Evolutionary conservation across 345 rosid genomes (phyloP).

Genomic region (Arabidopsis suecica): DNA sequence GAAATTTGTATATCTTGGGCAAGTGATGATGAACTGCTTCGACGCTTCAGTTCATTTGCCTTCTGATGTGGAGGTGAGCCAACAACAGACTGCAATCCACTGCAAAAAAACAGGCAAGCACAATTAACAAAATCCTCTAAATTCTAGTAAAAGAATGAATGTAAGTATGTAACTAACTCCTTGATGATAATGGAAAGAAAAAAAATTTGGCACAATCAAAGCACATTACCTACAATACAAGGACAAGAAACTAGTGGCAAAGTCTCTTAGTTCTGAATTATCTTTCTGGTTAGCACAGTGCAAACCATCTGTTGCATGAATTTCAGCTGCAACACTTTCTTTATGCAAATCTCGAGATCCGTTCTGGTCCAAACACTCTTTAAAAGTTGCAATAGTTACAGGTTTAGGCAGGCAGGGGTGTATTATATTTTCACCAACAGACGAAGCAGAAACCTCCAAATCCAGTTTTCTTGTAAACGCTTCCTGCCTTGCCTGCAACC

Average conservation of each 20-base stretch:
- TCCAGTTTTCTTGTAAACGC: conserved; percentile 55
- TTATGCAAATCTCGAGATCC: conserved; percentile 46
- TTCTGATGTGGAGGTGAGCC: conserved; percentile 53
- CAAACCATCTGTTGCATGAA: conserved; percentile 38
- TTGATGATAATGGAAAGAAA: conserved; percentile 12
- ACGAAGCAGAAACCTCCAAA: conserved; percentile 47
- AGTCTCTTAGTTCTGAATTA: conserved; percentile 66
- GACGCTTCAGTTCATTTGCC: conserved; percentile 60
- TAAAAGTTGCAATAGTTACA: conserved; percentile 35
- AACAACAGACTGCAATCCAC: conserved; percentile 65
- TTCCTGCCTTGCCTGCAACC: conserved; percentile 48
- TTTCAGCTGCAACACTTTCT: conserved; percentile 45
- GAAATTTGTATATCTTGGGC: conserved; percentile 49
- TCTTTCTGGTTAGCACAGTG: conserved; percentile 43
- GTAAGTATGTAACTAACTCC: background rate
- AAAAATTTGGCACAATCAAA: background rate
- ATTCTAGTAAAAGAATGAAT: background rate
- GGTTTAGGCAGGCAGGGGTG: conserved; percentile 38
- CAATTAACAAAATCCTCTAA: too few relatives aligned
- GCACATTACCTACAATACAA: conserved; percentile 80
- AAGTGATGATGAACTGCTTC: conserved; percentile 50
- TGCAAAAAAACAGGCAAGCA: conserved; percentile 39
- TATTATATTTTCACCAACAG: conserved; percentile 43
- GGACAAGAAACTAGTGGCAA: conserved; percentile 84
- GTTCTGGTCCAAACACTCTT: conserved; percentile 44